A percentile compares a stretch with the other conserved stretches of the same genome.
Evolutionary conservation across 768 basidiomycete genomes (phyloP).

Genomic region (Tephrocybe sp.): DNA sequence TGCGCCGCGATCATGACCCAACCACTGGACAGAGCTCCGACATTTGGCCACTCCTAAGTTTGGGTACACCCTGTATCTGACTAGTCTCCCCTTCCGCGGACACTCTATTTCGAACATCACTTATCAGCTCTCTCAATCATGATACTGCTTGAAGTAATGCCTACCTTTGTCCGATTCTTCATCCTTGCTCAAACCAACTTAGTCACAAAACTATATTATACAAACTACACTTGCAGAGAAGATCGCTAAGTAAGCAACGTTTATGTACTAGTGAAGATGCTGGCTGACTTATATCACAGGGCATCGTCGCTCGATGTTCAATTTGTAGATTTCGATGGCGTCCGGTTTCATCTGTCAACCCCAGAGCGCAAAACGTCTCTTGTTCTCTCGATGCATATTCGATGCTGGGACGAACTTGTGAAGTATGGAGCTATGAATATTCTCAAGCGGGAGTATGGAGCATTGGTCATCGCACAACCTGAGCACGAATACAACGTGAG

Average conservation of each 20-base stretch:
- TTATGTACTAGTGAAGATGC: neutral
- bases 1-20: too few species aligned
- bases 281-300: slow-evolving; percentile 44
- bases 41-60: too few species aligned
- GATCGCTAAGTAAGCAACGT: slow-evolving; percentile 63
- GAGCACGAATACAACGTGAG: slow-evolving; percentile 92
- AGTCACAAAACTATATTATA: slow-evolving; percentile 94
- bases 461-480: slow-evolving; percentile 59
- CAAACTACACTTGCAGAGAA: slow-evolving; percentile 88
- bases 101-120: too few species aligned
- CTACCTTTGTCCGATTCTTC: neutral
- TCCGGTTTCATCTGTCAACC: slow-evolving; percentile 91
- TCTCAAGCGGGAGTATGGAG: slow-evolving; percentile 80
- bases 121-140: too few species aligned
- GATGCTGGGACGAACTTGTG: slow-evolving; percentile 94
- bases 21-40: too few species aligned
- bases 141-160: slow-evolving; percentile 82
- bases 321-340: slow-evolving; percentile 98
- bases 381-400: slow-evolving; percentile 93
- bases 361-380: slow-evolving; percentile 81
- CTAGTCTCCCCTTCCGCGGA: too few species aligned
- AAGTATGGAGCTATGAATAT: slow-evolving; percentile 83
- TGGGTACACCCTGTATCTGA: too few species aligned
- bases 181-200: slow-evolving; percentile 10
- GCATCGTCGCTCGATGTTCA: slow-evolving; percentile 90